Evolutionary conservation across 1,139 yeast genomes (phyloP).

Genomic region (Casaregolazyma suthepensis): DNA sequence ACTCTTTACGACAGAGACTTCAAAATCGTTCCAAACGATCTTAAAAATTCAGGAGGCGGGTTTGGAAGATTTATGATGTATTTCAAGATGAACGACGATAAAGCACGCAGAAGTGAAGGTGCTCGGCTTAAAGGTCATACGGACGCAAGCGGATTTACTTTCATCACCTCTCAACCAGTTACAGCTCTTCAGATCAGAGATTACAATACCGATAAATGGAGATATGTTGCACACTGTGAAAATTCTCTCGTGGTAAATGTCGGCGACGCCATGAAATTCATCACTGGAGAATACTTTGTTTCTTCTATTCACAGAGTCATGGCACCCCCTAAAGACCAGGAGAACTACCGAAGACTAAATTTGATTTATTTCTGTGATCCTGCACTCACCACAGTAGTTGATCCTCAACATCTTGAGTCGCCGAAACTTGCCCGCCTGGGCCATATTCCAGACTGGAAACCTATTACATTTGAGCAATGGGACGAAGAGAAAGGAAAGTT

Average conservation of each 20-base stretch:
- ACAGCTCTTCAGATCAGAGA: conserved; percentile 31
- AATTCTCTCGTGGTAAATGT: conserved; percentile 30
- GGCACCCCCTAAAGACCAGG: conserved; percentile 33
- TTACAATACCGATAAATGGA: conserved; percentile 29
- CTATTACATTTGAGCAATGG: conserved; percentile 38
- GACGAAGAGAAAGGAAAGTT: conserved; percentile 40
- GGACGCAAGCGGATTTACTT: conserved; percentile 31
- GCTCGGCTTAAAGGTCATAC: conserved; percentile 38
- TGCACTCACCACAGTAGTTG: conserved; percentile 10
- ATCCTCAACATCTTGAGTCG: conserved; percentile 6
- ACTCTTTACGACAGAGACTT: conserved; percentile 29
- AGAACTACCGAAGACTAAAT: conserved; percentile 27
- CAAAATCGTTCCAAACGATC: conserved; percentile 21
- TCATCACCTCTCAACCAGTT: conserved; percentile 34
- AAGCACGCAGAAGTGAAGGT: conserved; percentile 28
- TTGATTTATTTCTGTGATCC: conserved; percentile 27
- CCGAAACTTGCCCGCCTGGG: conserved; percentile 9
- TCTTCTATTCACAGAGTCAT: conserved; percentile 32
- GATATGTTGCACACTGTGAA: conserved; percentile 30
- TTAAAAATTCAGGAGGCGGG: conserved; percentile 24
- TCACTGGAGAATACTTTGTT: conserved; percentile 33
- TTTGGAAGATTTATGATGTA: conserved; percentile 34
- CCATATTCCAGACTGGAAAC: conserved; percentile 33
- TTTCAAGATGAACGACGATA: conserved; percentile 26
- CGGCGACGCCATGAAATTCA: conserved; percentile 32